Conservation (phyloP, 805 yeast genomes). For the Metschnikowia santaceciliae region DNA sequence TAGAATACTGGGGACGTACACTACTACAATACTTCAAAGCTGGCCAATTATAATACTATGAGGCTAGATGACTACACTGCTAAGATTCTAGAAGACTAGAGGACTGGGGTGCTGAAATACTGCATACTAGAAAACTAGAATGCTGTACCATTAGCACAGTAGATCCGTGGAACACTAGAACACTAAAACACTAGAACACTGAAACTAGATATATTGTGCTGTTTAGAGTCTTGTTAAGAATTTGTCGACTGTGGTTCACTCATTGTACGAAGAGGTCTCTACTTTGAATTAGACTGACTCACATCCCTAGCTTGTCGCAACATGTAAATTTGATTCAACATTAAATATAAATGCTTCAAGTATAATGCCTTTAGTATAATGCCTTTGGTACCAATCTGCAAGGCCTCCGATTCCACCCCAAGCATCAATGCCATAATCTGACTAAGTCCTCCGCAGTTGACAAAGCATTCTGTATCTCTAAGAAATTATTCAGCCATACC, state of each 20-base stretch:
- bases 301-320: neutral
- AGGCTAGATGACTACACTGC: too few species aligned
- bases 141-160: too few species aligned
- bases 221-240: constrained; percentile 57
- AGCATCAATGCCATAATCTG: constrained; percentile 54
- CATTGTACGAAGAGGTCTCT: constrained; percentile 85
- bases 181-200: too few species aligned
- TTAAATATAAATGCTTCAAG: constrained; percentile 37
- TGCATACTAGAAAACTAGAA: too few species aligned
- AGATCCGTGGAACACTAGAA: too few species aligned
- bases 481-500: too few species aligned
- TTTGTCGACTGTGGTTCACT: constrained; percentile 83
- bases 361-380: constrained; percentile 3
- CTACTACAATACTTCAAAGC: too few species aligned
- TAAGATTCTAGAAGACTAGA: too few species aligned
- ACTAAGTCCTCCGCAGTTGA: constrained; percentile 49
- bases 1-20: too few species aligned
- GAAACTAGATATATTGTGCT: too few species aligned
- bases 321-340: neutral
- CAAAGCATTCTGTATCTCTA: constrained; percentile 42
- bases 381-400: constrained; percentile 43
- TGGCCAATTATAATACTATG: too few species aligned
- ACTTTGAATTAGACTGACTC: constrained; percentile 52
- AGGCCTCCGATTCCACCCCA: constrained; percentile 51
- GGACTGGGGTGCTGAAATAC: too few species aligned